These are phyloP conservation scores for Trypanosoma caninum DNA, from an alignment of 208 protist species.

Conservation along the genomic window DNA sequence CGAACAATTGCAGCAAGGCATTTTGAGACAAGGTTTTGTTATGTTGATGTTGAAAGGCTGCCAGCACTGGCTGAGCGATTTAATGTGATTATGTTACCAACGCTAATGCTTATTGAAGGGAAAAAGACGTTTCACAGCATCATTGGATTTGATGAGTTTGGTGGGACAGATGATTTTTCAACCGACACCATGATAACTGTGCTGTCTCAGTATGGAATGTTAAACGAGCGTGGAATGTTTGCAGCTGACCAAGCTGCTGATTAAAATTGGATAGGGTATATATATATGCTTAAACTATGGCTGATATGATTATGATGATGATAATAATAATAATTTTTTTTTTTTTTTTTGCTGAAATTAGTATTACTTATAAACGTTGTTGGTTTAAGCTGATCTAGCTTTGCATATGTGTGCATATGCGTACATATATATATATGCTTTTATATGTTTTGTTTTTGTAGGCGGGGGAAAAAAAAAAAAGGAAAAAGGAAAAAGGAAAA, in stretches of 20 bases:
- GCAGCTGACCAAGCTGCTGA: slow-evolving; percentile 74
- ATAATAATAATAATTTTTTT: slow-evolving; percentile 3
- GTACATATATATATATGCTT: background rate
- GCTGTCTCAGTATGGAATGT: slow-evolving; percentile 74
- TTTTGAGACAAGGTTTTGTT: slow-evolving; percentile 88
- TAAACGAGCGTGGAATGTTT: slow-evolving; percentile 91
- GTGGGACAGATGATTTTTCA: slow-evolving; percentile 84
- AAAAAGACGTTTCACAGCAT: slow-evolving; percentile 90
- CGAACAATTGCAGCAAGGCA: slow-evolving; percentile 67
- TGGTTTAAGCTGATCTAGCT: no score
- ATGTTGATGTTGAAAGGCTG: slow-evolving; percentile 86
- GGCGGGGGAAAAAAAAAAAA: background rate
- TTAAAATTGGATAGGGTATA: slow-evolving; percentile 26
- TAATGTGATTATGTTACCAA: slow-evolving; percentile 91
- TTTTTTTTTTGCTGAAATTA: slow-evolving; percentile 2
- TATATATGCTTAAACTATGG: background rate
- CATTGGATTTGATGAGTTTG: slow-evolving; percentile 94
- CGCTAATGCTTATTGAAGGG: slow-evolving; percentile 89
- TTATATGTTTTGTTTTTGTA: slow-evolving; percentile 15
- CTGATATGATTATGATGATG: slow-evolving; percentile 2
- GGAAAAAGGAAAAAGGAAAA: background rate
- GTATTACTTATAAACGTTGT: background rate
- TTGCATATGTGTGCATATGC: no score
- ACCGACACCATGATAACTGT: slow-evolving; percentile 67
- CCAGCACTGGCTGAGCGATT: slow-evolving; percentile 84